Percentiles rank a stretch among this genome's conserved stretches.
These are phyloP conservation scores for Claviceps humidiphila DNA, from an alignment of 2,329 filamentous ascomycete species.

Conservation along the genomic window DNA sequence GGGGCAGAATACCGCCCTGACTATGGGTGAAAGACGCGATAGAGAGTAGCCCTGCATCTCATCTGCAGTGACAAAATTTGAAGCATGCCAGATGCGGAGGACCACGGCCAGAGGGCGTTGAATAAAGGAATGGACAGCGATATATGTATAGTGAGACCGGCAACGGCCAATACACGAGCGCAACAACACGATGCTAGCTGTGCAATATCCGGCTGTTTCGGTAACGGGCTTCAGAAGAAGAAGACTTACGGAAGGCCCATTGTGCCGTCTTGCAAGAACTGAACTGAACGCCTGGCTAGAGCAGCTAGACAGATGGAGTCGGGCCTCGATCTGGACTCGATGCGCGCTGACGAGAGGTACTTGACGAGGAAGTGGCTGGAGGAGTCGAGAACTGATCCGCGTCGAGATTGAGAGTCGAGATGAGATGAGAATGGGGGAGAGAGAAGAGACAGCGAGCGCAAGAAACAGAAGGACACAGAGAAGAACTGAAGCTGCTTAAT, in stretches of 20 bases:
- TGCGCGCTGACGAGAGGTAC: background rate
- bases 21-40: constrained; percentile 6
- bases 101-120: background rate
- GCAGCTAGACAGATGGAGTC: background rate
- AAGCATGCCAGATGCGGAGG: background rate
- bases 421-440: no score
- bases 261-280: constrained; percentile 3
- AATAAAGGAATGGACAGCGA: background rate
- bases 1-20: background rate
- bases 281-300: background rate
- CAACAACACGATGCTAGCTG: background rate
- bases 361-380: no score
- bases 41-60: background rate
- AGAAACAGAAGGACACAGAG: background rate
- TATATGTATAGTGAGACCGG: background rate
- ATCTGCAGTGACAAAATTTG: background rate
- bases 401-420: background rate
- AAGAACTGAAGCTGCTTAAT: background rate
- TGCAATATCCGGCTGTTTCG: background rate
- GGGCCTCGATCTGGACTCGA: background rate
- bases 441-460: background rate
- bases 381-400: background rate
- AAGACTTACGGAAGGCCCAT: constrained; percentile 37
- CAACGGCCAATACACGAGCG: background rate
- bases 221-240: background rate